phyloP scores from a whole-genome alignment of 2,329 filamentous ascomycete genomes.

The Polytolypa hystricis region DNA sequence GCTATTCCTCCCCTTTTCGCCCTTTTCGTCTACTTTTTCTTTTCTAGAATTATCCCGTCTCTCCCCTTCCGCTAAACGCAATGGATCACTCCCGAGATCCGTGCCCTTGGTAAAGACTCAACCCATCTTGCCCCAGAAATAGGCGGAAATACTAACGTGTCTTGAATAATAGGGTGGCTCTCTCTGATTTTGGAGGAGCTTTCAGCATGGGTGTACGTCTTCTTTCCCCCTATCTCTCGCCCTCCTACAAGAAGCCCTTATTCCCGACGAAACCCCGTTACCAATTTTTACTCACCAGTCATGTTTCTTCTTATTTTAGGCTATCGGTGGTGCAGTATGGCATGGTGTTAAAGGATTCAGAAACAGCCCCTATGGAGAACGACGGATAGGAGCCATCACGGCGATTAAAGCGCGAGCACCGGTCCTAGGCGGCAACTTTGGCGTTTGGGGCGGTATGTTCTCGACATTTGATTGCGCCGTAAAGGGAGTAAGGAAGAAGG shows the following conservation, averaged over 20 bases:
- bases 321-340: constrained; percentile 77
- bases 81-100: constrained; percentile 98
- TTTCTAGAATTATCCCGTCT: too few species aligned
- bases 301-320: constrained; percentile 34
- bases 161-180: too few species aligned
- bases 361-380: constrained; percentile 83
- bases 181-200: constrained; percentile 95
- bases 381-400: constrained; percentile 88
- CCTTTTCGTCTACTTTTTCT: too few species aligned
- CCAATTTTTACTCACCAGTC: constrained; percentile 12
- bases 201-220: constrained; percentile 88
- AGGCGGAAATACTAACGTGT: too few species aligned
- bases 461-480: constrained; percentile 93
- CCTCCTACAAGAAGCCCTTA: constrained; percentile 3
- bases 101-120: too few species aligned
- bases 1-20: too few species aligned
- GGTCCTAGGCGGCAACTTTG: constrained; percentile 94
- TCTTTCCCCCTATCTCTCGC: constrained; percentile 6
- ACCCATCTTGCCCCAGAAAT: too few species aligned
- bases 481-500: constrained; percentile 89
- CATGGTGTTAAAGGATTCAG: constrained; percentile 93
- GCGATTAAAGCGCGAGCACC: constrained; percentile 96
- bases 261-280: constrained; percentile 5
- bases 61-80: too few species aligned
- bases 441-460: constrained; percentile 94